Percentiles rank a stretch among this genome's conserved stretches.
Conservation (phyloP, 176 grass and related monocot species). For the Saccharum spontaneum region DNA sequence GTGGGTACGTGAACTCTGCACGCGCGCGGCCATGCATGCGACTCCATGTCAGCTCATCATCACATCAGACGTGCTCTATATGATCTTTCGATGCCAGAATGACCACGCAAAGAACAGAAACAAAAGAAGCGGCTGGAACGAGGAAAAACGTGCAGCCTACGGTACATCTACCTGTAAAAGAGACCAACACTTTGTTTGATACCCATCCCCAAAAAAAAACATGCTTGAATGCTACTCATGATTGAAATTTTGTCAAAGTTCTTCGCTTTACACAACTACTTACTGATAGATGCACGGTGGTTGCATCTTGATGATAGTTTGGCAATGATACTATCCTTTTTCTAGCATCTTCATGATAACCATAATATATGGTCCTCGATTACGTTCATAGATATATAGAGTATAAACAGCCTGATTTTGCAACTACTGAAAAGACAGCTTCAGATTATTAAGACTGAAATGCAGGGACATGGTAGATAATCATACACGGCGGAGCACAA, state of each 20-base stretch:
- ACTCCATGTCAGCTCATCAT: background rate
- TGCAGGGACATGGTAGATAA: background rate
- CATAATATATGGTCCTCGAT: background rate
- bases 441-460: background rate
- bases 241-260: conserved; percentile 18
- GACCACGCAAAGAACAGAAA: background rate
- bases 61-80: background rate
- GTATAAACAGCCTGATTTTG: background rate
- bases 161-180: background rate
- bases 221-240: conserved; percentile 28
- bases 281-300: background rate
- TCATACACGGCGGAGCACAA: background rate
- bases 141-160: conserved; percentile 41
- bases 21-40: background rate
- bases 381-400: background rate
- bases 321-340: background rate
- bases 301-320: background rate
- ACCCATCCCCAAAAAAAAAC: background rate
- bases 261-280: conserved; percentile 34
- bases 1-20: conserved; percentile 68
- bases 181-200: background rate
- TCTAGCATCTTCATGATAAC: background rate
- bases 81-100: background rate
- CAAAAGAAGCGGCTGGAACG: background rate
- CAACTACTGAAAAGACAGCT: background rate